Conservation (phyloP, 495 filamentous ascomycete genomes). For the Neurospora sp. region DNA sequence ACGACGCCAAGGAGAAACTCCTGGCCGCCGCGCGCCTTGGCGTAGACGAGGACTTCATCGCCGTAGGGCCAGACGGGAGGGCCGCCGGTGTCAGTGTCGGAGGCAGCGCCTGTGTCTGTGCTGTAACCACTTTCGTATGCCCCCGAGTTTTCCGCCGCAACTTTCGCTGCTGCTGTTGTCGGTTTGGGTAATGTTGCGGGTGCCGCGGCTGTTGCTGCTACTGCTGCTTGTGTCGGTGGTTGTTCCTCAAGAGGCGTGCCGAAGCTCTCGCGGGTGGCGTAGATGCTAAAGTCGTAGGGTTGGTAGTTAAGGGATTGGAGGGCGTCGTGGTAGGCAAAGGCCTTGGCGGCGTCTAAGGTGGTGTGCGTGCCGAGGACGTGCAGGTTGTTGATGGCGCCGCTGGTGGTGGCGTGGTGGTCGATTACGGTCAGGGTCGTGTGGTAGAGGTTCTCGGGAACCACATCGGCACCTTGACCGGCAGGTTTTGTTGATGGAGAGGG, state of each 20-base stretch:
- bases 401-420: conserved; percentile 22
- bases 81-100: not conserved
- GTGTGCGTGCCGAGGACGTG: conserved; percentile 32
- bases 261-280: conserved; percentile 5
- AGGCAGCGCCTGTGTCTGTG: not conserved
- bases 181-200: not conserved
- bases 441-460: conserved; percentile 22
- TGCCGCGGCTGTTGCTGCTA: not conserved
- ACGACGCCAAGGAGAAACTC: conserved; percentile 29
- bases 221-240: not conserved
- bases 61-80: conserved; percentile 26
- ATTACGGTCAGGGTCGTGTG: conserved; percentile 31
- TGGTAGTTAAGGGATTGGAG: conserved; percentile 24
- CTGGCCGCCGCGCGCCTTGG: conserved; percentile 20
- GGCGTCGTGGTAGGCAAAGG: conserved; percentile 15
- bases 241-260: not conserved
- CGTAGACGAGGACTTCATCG: conserved; percentile 27
- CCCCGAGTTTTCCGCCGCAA: not conserved
- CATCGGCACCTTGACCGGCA: not conserved
- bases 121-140: not conserved
- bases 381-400: conserved; percentile 18
- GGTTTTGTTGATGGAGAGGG: not conserved
- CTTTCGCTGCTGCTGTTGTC: not conserved
- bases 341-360: conserved; percentile 21
- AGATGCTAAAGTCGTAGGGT: conserved; percentile 27